Conservation (phyloP, 2,329 filamentous ascomycete genomes). For the Penicillium aurantiogriseum region DNA sequence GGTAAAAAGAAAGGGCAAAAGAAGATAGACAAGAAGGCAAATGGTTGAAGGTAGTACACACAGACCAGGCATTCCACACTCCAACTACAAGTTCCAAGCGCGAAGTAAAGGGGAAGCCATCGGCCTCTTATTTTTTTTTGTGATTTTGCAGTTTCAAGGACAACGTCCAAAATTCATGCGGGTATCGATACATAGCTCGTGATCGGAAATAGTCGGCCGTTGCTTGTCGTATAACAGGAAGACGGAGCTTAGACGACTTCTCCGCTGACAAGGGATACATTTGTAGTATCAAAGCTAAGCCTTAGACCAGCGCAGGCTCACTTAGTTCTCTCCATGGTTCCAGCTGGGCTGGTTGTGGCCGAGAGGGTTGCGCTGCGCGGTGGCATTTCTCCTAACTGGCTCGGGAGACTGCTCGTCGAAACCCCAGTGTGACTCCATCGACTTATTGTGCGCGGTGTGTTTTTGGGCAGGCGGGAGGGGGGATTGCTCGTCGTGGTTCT, state of each 20-base stretch:
- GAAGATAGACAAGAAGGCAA: constrained; percentile 5
- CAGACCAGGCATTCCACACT: constrained; percentile 1
- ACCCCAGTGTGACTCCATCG: constrained; percentile 64
- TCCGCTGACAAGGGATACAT: background rate
- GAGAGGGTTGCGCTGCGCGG: constrained; percentile 25
- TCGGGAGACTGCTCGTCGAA: constrained; percentile 39
- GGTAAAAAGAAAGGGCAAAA: background rate
- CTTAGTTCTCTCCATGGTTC: constrained; percentile 41
- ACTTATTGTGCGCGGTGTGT: constrained; percentile 45
- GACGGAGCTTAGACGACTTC: background rate
- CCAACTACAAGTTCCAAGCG: background rate
- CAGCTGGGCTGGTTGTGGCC: constrained; percentile 41
- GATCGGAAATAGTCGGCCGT: constrained; percentile 12
- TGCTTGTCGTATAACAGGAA: constrained; percentile 4
- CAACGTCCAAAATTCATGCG: constrained; percentile 8
- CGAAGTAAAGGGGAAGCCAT: background rate
- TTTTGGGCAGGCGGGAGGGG: background rate
- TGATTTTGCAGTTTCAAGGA: constrained; percentile 5
- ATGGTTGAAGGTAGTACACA: constrained; percentile 1
- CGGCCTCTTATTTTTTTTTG: background rate
- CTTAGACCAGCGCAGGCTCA: background rate
- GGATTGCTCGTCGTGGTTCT: constrained; percentile 39
- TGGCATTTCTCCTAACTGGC: constrained; percentile 19
- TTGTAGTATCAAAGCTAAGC: background rate
- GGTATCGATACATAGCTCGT: constrained; percentile 29